phyloP scores from a whole-genome alignment of 495 filamentous ascomycete genomes.

The Trichocladium uniseriatum region DNA sequence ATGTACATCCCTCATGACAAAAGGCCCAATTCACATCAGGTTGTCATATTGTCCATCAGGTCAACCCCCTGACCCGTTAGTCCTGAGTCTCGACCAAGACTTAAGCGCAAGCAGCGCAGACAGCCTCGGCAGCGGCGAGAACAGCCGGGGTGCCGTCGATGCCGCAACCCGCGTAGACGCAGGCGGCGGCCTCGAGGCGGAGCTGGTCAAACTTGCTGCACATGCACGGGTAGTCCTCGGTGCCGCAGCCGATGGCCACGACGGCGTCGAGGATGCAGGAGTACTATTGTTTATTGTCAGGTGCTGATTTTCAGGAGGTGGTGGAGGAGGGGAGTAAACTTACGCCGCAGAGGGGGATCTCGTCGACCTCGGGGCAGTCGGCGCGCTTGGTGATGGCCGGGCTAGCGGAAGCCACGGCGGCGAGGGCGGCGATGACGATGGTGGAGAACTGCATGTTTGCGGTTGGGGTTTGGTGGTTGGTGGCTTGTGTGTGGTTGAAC shows the following conservation, averaged over 20 bases:
- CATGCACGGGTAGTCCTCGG: slow-evolving; percentile 7
- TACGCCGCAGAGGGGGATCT: slow-evolving; percentile 7
- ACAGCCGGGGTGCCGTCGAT: not conserved
- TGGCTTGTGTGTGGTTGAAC: not conserved
- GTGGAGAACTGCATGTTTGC: slow-evolving; percentile 10
- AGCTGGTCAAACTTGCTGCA: slow-evolving; percentile 5
- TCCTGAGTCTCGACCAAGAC: no score
- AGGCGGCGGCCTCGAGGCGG: slow-evolving; percentile 2
- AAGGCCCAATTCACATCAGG: no score
- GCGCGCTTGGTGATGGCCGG: not conserved
- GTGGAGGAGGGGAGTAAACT: not conserved
- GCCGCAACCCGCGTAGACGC: slow-evolving; percentile 2
- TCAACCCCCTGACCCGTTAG: no score
- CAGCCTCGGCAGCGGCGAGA: slow-evolving; percentile 4
- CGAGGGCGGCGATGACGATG: slow-evolving; percentile 3
- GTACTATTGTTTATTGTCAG: no score
- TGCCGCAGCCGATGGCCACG: not conserved
- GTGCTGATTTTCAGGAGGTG: not conserved
- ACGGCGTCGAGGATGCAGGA: slow-evolving; percentile 1
- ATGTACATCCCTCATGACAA: no score
- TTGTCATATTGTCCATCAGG: no score
- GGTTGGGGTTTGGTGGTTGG: not conserved
- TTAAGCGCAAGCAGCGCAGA: slow-evolving; percentile 7
- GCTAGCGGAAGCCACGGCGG: slow-evolving; percentile 3
- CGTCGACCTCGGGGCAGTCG: slow-evolving; percentile 3